Base-by-base conservation (phyloP, 1,139 yeast species). In the Yarrowia galli region DNA sequence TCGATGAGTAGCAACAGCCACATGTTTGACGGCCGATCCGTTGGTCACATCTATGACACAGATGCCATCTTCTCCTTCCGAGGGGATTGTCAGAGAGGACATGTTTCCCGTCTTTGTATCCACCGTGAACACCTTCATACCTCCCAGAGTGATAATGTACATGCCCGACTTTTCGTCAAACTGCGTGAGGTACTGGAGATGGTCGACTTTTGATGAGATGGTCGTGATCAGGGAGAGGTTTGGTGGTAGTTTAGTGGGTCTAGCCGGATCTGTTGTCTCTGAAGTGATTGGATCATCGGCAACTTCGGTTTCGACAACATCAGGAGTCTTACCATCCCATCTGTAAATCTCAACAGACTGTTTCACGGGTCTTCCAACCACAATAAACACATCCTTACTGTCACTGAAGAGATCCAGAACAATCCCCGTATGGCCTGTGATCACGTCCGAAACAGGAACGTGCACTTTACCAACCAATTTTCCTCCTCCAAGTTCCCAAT, bases 401-500 rank as follows among this genome's bases (percentile, higher is more conserved):
- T 61, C 66, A 15, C 66, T 46, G 35, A 61, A 61, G 7, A 61
- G 46, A n/a, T 61, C 66, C 13, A 61, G 43, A 16, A 61, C 36
- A 13, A 61, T n/a, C 6, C 56, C 56, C 2, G 56, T 61, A 5
- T 61, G 56, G 15, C 64, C 64, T 42, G 64, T 58, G 16, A 51
- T 32, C 15, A 32, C 51, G 18, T 58, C 64, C 4, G 43, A 42
- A 4, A 43, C 64, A 0, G 64, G 64, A 20, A 61, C 25, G 15
- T 20, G 54, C 12, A 46, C 35, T 38, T 61, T 48, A 6, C 66
- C 56, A 0, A 36, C 56, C 23, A 61, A 16, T n/a, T 61, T 48
- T 2, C 56, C 54, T 10, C 46, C 54, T 25, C 56, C 66, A 46
- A 61, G 66, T 15, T 61, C 66, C 66, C 66, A 61, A 43, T 48